Percentiles rank a stretch among this genome's conserved stretches.
Conservation (phyloP, 495 filamentous ascomycete genomes). For the Lasiosphaeria miniovina region DNA sequence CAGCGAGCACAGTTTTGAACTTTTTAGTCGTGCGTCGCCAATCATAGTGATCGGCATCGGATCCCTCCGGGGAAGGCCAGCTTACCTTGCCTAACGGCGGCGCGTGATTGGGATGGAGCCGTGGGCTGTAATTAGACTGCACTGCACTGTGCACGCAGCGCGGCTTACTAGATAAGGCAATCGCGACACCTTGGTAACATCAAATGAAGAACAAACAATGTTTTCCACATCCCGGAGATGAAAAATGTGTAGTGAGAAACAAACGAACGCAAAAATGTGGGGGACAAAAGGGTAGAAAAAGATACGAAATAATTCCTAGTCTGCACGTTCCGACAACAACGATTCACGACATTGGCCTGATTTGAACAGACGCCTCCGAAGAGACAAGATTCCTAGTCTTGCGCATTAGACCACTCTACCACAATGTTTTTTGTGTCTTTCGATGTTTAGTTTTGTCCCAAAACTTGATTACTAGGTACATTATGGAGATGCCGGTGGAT, state of each 20-base stretch:
- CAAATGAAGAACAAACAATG: not conserved
- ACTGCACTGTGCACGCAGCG: too few species aligned
- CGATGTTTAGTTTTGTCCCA: too few species aligned
- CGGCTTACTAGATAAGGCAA: not conserved
- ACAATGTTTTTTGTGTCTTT: not conserved
- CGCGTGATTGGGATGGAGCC: too few species aligned
- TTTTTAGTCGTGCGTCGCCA: too few species aligned
- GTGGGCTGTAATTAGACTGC: too few species aligned
- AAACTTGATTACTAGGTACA: too few species aligned
- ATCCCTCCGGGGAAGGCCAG: too few species aligned
- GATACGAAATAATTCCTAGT: not conserved
- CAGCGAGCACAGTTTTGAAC: too few species aligned
- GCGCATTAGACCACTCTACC: not conserved
- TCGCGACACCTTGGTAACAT: not conserved
- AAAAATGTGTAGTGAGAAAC: not conserved
- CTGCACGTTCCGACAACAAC: too few species aligned
- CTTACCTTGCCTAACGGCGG: too few species aligned
- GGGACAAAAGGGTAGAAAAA: not conserved
- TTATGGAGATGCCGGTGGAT: too few species aligned
- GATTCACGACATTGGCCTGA: not conserved
- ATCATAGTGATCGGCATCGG: too few species aligned
- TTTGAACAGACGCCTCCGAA: conserved; percentile 6
- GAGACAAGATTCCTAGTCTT: not conserved
- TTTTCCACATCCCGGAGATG: not conserved
- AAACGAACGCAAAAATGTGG: not conserved